Base-by-base conservation (phyloP, 106 monocot species). In the Allium sativum region DNA sequence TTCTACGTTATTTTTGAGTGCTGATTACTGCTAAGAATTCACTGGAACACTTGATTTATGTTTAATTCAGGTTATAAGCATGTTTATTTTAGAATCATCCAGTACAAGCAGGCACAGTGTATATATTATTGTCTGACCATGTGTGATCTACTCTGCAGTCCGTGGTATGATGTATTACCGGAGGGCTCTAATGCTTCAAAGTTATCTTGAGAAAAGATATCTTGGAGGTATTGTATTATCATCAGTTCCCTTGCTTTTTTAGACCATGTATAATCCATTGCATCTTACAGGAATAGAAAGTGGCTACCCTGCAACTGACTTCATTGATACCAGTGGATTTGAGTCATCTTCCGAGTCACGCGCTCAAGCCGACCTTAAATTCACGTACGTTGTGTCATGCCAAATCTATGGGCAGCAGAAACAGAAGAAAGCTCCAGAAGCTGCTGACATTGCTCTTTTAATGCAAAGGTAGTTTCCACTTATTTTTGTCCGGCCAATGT, bases 161-260 rank as follows among this genome's bases (percentile, higher is more conserved):
- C 95, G 95, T 70, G 95, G 95, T 46, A 95, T 95, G 95, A 95
- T 95, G 95, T 95, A 95, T 59, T 95, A 95, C 22, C 73, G 95
- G 87, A 88, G 90, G 62, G 90, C 95, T 13, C 77, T 95, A 43
- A 74, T 95, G 73, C 75, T 95, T 40, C 95, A 95, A 77, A 87
- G 86, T 61, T 95, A 77, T 61, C 56, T 95, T 51, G 95, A 95
- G 56, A 95, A 71, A 68, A 83, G 87, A 72, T 65, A 72, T 65
- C 53, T 70, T 46, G 86, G 75, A 71, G 90, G 90, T 86, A 75
- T 41, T 54, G 31, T 31, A 31, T 31, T 31, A 31, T 31, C 10
- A 58, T 62, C 47, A 62, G 13, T 46, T 46, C 17, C 7, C 44
- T 62, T 61, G 17, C 44, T 61, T 15, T 56, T 57, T 62, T 16